Percentiles rank a stretch among this genome's conserved stretches.
Evolutionary conservation across 192 early-diverging fungal genomes (phyloP).

Genomic region (Mortierella alpina): DNA sequence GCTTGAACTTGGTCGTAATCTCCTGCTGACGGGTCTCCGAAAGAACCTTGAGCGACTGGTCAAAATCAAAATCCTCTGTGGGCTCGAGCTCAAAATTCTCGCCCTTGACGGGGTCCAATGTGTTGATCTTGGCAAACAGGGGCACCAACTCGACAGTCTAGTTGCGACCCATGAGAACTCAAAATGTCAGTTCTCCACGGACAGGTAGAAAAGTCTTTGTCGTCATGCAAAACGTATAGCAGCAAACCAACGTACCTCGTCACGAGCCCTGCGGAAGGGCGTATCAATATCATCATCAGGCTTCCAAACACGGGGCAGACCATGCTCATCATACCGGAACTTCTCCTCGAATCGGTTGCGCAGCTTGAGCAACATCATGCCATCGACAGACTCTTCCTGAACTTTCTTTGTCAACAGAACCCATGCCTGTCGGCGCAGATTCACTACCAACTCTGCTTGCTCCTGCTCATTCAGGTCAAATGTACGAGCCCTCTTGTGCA

Average conservation of each 20-base stretch:
- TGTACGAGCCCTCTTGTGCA: constrained; percentile 65
- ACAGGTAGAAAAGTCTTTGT: background rate
- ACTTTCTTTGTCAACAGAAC: constrained; percentile 75
- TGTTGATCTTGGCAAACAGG: constrained; percentile 80
- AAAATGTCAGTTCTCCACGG: background rate
- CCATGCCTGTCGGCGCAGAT: constrained; percentile 79
- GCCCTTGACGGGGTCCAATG: constrained; percentile 40
- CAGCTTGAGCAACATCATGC: constrained; percentile 84
- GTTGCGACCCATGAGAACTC: background rate
- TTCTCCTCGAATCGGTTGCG: constrained; percentile 86
- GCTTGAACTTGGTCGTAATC: constrained; percentile 83
- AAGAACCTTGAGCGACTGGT: constrained; percentile 70
- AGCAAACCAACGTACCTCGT: constrained; percentile 54
- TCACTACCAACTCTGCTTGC: constrained; percentile 59
- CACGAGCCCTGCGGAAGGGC: constrained; percentile 80
- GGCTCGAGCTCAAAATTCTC: constrained; percentile 49
- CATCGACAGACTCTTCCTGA: constrained; percentile 86
- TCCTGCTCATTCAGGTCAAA: constrained; percentile 67
- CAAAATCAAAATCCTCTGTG: constrained; percentile 66
- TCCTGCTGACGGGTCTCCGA: constrained; percentile 72
- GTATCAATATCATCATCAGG: constrained; percentile 95
- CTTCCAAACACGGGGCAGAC: constrained; percentile 94
- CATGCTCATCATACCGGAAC: constrained; percentile 95
- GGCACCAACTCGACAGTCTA: constrained; percentile 72
- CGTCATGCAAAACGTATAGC: background rate